A percentile compares a stretch with the other conserved stretches of the same genome.
Evolutionary conservation across 495 filamentous ascomycete genomes (phyloP).

Genomic region (Aspergillus haitiensis): DNA sequence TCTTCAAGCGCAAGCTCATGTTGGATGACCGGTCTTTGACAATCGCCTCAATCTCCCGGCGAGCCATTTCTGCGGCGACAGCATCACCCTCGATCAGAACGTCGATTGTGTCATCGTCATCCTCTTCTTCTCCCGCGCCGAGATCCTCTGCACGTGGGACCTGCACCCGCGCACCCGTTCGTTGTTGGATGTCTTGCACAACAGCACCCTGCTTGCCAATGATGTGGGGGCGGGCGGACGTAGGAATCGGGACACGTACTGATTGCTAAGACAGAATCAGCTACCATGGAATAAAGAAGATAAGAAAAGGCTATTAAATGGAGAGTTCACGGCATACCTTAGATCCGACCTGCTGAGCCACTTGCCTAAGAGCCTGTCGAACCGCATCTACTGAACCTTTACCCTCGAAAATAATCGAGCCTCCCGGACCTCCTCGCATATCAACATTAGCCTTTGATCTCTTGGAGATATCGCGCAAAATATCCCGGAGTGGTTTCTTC

Average conservation of each 20-base stretch:
- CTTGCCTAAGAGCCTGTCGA: conserved; percentile 78
- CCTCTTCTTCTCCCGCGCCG: conserved; percentile 51
- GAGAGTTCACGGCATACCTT: conserved; percentile 57
- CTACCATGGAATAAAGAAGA: not conserved
- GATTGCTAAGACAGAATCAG: conserved; percentile 56
- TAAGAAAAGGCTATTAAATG: not conserved
- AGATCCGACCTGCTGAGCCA: conserved; percentile 77
- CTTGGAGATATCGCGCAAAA: conserved; percentile 83
- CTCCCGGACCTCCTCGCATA: conserved; percentile 64
- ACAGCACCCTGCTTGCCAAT: conserved; percentile 90
- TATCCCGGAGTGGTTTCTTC: conserved; percentile 78
- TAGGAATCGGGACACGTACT: conserved; percentile 73
- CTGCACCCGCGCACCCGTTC: conserved; percentile 82
- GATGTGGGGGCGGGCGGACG: conserved; percentile 77
- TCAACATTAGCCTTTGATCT: conserved; percentile 83
- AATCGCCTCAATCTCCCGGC: conserved; percentile 77
- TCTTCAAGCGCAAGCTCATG: conserved; percentile 71
- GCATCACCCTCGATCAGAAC: conserved; percentile 89
- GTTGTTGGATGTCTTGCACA: conserved; percentile 81
- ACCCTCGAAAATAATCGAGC: conserved; percentile 73
- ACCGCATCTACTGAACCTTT: conserved; percentile 75
- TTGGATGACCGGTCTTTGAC: conserved; percentile 81
- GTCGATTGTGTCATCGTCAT: conserved; percentile 80
- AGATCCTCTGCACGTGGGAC: conserved; percentile 74
- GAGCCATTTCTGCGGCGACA: conserved; percentile 75